Conservation (phyloP, 768 basidiomycete genomes). For the Podaxis sp. region DNA sequence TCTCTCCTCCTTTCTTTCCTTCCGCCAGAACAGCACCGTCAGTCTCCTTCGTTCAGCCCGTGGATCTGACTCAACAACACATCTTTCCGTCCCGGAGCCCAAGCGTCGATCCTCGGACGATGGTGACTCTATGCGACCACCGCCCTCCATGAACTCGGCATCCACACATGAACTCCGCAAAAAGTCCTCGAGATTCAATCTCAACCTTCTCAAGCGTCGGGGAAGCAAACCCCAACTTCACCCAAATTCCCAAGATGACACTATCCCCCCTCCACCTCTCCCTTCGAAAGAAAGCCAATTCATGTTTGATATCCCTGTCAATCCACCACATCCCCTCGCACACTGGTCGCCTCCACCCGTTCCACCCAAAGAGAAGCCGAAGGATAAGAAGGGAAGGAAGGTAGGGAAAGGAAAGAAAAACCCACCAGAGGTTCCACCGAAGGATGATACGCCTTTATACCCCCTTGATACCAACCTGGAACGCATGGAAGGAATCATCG, state of each 20-base stretch:
- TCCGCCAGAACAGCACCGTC: slow-evolving; percentile 19
- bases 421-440: not conserved
- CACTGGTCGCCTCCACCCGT: not conserved
- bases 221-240: slow-evolving; percentile 16
- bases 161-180: slow-evolving; percentile 17
- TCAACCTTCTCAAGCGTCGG: slow-evolving; percentile 14
- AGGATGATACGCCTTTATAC: slow-evolving; percentile 29
- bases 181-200: slow-evolving; percentile 13
- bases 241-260: slow-evolving; percentile 11
- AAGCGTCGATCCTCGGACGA: slow-evolving; percentile 17
- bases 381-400: slow-evolving; percentile 14
- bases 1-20: slow-evolving; percentile 23
- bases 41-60: slow-evolving; percentile 20
- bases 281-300: not conserved
- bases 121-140: slow-evolving; percentile 17
- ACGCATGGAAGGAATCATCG: slow-evolving; percentile 81
- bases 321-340: slow-evolving; percentile 10
- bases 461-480: slow-evolving; percentile 69
- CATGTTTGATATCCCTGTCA: slow-evolving; percentile 4
- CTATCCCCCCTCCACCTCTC: slow-evolving; percentile 12
- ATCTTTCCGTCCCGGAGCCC: slow-evolving; percentile 21
- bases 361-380: not conserved
- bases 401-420: slow-evolving; percentile 13
- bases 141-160: slow-evolving; percentile 7
- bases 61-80: slow-evolving; percentile 22